Conservation (phyloP, 768 basidiomycete species). For the Candolleomyces eurysporus region DNA sequence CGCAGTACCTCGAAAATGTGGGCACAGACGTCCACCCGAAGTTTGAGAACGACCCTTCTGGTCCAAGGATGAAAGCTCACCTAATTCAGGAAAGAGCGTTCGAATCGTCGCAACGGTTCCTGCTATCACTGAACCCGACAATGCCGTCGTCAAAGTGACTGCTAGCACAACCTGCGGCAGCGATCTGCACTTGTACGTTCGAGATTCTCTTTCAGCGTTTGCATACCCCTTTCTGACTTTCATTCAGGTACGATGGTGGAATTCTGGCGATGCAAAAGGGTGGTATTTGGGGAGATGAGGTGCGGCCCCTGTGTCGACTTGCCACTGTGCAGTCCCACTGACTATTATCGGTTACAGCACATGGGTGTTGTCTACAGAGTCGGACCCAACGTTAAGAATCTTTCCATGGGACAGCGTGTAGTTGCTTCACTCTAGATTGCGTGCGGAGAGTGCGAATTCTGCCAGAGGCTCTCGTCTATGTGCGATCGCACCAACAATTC, state of each 20-base stretch:
- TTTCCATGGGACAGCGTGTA: constrained; percentile 65
- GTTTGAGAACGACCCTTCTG: constrained; percentile 48
- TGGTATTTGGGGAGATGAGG: constrained; percentile 64
- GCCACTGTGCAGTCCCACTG: background rate
- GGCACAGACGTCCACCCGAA: constrained; percentile 41
- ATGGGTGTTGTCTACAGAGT: constrained; percentile 70
- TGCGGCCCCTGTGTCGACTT: constrained; percentile 15
- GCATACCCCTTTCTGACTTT: too few species aligned
- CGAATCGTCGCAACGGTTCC: constrained; percentile 39
- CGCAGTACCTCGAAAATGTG: constrained; percentile 36
- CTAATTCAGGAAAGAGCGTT: constrained; percentile 57
- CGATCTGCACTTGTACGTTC: constrained; percentile 51
- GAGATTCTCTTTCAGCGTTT: too few species aligned
- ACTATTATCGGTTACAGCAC: constrained; percentile 32
- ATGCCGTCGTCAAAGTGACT: constrained; percentile 74
- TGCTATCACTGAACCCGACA: constrained; percentile 68
- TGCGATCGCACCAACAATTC: constrained; percentile 74
- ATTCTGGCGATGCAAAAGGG: constrained; percentile 68
- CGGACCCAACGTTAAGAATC: constrained; percentile 60
- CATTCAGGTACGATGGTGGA: constrained; percentile 54
- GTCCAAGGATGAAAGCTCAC: constrained; percentile 65
- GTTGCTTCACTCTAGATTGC: constrained; percentile 81
- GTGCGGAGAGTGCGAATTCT: constrained; percentile 70
- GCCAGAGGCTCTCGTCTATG: constrained; percentile 70
- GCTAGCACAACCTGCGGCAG: constrained; percentile 75